These are phyloP conservation scores for Cytidiella melzeri DNA, from an alignment of 768 basidiomycete species.

Conservation along the genomic window DNA sequence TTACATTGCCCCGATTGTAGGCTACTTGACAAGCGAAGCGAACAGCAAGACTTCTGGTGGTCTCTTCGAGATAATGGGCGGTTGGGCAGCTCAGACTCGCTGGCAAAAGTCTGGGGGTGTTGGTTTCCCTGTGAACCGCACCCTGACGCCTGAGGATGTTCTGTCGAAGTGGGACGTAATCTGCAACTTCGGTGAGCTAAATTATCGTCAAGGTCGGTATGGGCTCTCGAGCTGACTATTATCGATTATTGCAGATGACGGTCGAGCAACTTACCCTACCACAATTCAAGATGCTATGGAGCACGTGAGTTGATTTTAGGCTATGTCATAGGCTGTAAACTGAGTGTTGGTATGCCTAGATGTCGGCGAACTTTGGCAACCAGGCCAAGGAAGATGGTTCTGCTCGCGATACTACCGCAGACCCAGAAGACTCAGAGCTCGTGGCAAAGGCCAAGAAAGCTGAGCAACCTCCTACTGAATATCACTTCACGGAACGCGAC, in stretches of 20 bases:
- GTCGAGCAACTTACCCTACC: constrained; percentile 74
- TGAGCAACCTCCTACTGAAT: constrained; percentile 48
- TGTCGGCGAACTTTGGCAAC: constrained; percentile 55
- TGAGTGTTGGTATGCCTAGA: constrained; percentile 26
- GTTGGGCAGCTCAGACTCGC: constrained; percentile 87
- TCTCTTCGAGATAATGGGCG: constrained; percentile 84
- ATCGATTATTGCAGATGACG: constrained; percentile 56
- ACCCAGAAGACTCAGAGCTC: constrained; percentile 76
- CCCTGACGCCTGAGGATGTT: constrained; percentile 76
- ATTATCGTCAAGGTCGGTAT: background rate
- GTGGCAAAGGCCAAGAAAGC: constrained; percentile 78
- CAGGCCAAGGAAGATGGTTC: constrained; percentile 22
- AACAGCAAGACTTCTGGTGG: constrained; percentile 68
- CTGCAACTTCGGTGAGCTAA: constrained; percentile 65
- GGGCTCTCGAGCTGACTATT: no score
- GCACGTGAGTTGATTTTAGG: constrained; percentile 39
- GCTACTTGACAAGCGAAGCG: constrained; percentile 79
- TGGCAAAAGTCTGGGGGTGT: constrained; percentile 90
- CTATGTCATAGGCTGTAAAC: background rate
- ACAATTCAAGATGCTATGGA: constrained; percentile 71
- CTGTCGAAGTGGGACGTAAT: constrained; percentile 74
- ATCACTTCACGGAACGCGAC: constrained; percentile 81
- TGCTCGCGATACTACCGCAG: constrained; percentile 44
- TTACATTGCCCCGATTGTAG: constrained; percentile 88
- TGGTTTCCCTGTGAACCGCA: constrained; percentile 77